A percentile compares a stretch with the other conserved stretches of the same genome.
phyloP scores from a whole-genome alignment of 2,329 filamentous ascomycete species.

The Incumbomyces lentus region DNA sequence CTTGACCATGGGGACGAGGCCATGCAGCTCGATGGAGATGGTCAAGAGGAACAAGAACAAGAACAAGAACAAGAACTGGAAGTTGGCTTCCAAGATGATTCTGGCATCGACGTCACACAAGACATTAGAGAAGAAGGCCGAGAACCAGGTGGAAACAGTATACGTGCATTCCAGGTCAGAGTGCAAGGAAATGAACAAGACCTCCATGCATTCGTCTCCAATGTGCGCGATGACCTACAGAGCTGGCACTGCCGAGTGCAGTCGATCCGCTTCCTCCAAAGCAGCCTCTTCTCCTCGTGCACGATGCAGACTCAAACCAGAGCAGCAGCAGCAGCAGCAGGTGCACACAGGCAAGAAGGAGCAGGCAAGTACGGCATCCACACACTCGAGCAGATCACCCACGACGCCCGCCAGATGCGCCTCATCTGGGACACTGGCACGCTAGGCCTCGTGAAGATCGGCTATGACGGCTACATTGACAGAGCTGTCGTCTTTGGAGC shows the following conservation, averaged over 20 bases:
- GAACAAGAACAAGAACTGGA: slow-evolving; percentile 27
- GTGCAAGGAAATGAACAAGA: not conserved
- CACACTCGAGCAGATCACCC: slow-evolving; percentile 26
- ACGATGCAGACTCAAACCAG: too few species aligned
- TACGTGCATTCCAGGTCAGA: not conserved
- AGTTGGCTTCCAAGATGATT: slow-evolving; percentile 31
- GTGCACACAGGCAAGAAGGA: too few species aligned
- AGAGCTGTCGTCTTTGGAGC: slow-evolving; percentile 32
- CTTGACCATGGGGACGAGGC: slow-evolving; percentile 12
- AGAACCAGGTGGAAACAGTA: not conserved
- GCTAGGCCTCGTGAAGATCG: slow-evolving; percentile 34
- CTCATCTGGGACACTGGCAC: slow-evolving; percentile 36
- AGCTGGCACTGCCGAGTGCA: not conserved
- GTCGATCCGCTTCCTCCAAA: slow-evolving; percentile 15
- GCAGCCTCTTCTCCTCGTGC: slow-evolving; percentile 17
- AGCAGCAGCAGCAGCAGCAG: too few species aligned
- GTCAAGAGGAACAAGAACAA: slow-evolving; percentile 7
- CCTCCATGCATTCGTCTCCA: slow-evolving; percentile 3
- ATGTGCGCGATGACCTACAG: slow-evolving; percentile 14
- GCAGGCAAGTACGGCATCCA: slow-evolving; percentile 25
- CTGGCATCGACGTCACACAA: slow-evolving; percentile 31
- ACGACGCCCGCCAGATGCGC: slow-evolving; percentile 33
- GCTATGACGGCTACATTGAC: slow-evolving; percentile 31
- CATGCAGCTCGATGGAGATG: slow-evolving; percentile 15
- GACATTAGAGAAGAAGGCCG: slow-evolving; percentile 22